These are phyloP conservation scores for Penicillium canescens DNA, from an alignment of 495 filamentous ascomycete genomes.

Conservation along the genomic window DNA sequence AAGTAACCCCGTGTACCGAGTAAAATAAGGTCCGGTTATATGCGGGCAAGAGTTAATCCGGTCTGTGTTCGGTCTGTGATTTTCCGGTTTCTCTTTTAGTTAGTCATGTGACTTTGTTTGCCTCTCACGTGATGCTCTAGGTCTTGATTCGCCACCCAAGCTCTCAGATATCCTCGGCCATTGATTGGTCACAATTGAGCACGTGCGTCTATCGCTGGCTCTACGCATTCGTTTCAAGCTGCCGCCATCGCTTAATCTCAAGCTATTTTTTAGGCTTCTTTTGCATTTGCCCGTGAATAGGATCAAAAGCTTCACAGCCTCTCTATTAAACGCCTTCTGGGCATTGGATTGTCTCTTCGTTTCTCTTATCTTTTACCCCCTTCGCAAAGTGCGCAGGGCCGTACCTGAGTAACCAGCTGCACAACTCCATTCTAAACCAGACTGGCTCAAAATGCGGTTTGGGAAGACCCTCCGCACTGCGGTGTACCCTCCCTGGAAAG, in stretches of 20 bases:
- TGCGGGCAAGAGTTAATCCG: too few relatives aligned
- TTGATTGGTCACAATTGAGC: constrained; percentile 4
- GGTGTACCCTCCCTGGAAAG: constrained; percentile 86
- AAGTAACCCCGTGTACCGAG: too few relatives aligned
- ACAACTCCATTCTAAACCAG: constrained; percentile 3
- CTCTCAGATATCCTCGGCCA: background rate
- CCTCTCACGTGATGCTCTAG: too few relatives aligned
- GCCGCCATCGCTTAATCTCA: constrained; percentile 5
- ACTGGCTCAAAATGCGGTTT: constrained; percentile 74
- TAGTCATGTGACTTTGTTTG: too few relatives aligned
- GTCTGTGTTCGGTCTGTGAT: too few relatives aligned
- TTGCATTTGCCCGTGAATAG: background rate
- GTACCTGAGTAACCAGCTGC: constrained; percentile 1
- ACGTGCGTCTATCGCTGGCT: constrained; percentile 15
- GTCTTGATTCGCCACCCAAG: background rate
- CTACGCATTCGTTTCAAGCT: constrained; percentile 4
- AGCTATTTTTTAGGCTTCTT: constrained; percentile 6
- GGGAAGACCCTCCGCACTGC: constrained; percentile 80
- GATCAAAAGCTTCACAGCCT: background rate
- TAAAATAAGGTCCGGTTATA: too few relatives aligned
- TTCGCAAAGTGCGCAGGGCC: constrained; percentile 1
- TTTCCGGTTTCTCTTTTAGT: too few relatives aligned
- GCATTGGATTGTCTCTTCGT: background rate
- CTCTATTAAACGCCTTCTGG: background rate
- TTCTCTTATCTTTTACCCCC: constrained; percentile 1